Percentiles rank a stretch among this genome's conserved stretches.
phyloP scores from a whole-genome alignment of 2,329 filamentous ascomycete species.

The Xenosphaeropsis pyriputrescens region DNA sequence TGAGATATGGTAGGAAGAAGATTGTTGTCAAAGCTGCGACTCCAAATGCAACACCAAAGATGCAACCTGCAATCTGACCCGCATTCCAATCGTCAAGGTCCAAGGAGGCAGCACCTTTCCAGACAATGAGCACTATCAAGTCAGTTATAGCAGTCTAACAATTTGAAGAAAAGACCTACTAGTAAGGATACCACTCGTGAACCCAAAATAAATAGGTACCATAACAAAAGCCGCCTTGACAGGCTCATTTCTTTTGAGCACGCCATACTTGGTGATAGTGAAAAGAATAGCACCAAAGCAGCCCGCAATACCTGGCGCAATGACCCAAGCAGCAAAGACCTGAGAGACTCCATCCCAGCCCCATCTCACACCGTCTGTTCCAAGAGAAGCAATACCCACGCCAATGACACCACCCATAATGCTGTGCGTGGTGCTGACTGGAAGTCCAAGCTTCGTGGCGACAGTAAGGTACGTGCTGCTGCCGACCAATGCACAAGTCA shows the following conservation, averaged over 20 bases:
- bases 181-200: conserved; percentile 24
- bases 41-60: conserved; percentile 23
- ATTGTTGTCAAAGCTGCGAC: conserved; percentile 21
- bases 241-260: conserved; percentile 24
- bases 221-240: conserved; percentile 23
- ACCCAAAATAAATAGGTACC: conserved; percentile 25
- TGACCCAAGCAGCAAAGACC: conserved; percentile 45
- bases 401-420: conserved; percentile 44
- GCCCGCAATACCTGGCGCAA: conserved; percentile 40
- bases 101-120: conserved; percentile 24
- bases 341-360: conserved; percentile 40
- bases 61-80: conserved; percentile 23
- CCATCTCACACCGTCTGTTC: conserved; percentile 37
- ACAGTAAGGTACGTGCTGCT: conserved; percentile 41
- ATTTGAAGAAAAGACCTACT: conserved; percentile 8
- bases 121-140: conserved; percentile 18
- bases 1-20: conserved; percentile 32
- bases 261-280: conserved; percentile 25
- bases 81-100: conserved; percentile 19
- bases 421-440: conserved; percentile 47
- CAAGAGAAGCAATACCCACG: conserved; percentile 40
- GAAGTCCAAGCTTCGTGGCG: conserved; percentile 36
- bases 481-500: conserved; percentile 38
- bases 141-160: not conserved
- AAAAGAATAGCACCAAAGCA: conserved; percentile 33